Evolutionary conservation across 176 grass and related monocot species (phyloP), one percentile per base, ranked within the genome.

Genomic region (Ampelocalamus luodianensis): DNA sequence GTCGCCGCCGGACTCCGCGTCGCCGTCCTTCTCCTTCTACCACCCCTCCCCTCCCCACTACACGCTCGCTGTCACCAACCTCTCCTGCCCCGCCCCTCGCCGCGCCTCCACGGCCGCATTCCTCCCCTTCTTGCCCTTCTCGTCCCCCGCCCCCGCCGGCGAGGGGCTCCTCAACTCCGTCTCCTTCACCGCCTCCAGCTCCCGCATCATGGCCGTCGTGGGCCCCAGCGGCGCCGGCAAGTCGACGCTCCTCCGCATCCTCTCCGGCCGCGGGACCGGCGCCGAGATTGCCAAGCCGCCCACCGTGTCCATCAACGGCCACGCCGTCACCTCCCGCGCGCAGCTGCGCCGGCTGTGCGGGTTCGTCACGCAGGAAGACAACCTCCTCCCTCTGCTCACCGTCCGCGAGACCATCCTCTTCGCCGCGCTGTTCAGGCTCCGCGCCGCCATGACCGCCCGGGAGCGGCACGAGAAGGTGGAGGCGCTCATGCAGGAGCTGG

Each of bases 361-460:
- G 5, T 98, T 95, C 68, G 91, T 95, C 23, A 93, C 93, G 32
- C 96, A 98, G 88, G 96, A 98, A 20, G 93, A 95, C 85, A 95
- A 95, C 82, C 93, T 98, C 10, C 93, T 98, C 1, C 96, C 91
- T n/a, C 87, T 98, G 4, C 96, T 98, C 64, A 98, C 96, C 5
- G 93, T 98, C 10, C 90, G 85, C 37, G 96, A 98, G 85, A 98
- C 96, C 32, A 84, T 98, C 32, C 86, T 90, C 79, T 98, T 98
- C 45, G 85, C 79, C 15, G 91, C 93, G 15, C 83, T 80, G 9
- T 94, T 98, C 85, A 56, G 96, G 61, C 85, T 95, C 38, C 76
- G 79, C 56, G 44, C 38, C 55, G 85, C 61, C 27, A 49, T 78
- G 27, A 88, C 58, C 8, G 15, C 75, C 0, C 26, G 4, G 50